Conservation (phyloP, 164 flowering plant genomes). For the Taxillus chinensis region DNA sequence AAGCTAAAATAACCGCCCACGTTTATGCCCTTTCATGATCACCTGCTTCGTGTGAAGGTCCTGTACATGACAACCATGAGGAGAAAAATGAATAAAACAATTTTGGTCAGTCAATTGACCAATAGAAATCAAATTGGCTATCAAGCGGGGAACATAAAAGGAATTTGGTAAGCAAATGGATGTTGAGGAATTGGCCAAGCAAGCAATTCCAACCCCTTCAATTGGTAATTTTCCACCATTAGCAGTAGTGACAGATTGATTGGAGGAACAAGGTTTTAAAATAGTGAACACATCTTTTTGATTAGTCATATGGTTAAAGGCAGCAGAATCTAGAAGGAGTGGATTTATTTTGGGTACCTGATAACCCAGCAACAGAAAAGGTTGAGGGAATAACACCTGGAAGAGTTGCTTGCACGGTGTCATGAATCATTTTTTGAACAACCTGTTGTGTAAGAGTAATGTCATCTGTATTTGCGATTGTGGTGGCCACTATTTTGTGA, state of each 20-base stretch:
- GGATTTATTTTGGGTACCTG: background rate
- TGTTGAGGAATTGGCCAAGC: background rate
- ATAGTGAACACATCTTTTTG: background rate
- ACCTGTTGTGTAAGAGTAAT: no score
- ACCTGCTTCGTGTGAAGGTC: background rate
- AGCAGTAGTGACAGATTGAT: background rate
- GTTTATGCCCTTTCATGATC: constrained; percentile 1
- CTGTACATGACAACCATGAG: background rate
- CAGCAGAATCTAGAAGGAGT: background rate
- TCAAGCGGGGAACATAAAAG: background rate
- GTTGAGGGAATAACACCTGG: background rate
- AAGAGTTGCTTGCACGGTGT: no score
- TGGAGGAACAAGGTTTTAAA: background rate
- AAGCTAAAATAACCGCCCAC: background rate
- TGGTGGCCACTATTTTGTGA: no score
- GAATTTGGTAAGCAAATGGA: background rate
- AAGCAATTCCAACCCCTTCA: background rate
- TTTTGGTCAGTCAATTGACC: background rate
- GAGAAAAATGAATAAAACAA: background rate
- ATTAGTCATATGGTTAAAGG: background rate
- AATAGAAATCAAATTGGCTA: background rate
- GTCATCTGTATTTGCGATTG: no score
- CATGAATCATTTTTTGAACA: no score
- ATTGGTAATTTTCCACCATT: background rate
- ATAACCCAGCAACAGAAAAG: background rate